Base-by-base conservation (phyloP, 1,284 basidiomycete species). In the Baeospora myosura region DNA sequence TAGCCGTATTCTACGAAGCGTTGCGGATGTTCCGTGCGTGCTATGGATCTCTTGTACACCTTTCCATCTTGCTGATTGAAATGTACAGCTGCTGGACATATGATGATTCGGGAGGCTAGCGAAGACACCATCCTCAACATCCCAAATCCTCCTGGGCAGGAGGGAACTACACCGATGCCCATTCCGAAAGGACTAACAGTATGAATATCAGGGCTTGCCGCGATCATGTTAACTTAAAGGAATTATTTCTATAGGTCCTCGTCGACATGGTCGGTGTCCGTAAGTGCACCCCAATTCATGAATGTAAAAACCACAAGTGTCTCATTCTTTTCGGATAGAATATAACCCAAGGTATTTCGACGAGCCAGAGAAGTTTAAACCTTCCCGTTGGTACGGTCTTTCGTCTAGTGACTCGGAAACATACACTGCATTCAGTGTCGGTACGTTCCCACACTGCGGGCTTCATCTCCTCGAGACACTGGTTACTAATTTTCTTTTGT, bases 221-320 rank as follows among this genome's bases (percentile, higher is more conserved):
- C 28, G 18, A 12, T 41, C 12, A 16, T 14, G 24, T 23, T 18
- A 36, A 28, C 47, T 22, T 41, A 2, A n/a, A 5, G 5, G 2
- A 24, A 11, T 21, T 11, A 21, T 18, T 20, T 22, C 11, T 25
- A 4, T 44, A 64, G 60, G 50, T 74, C 12, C 44, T 70, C 5
- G 59, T 75, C 4, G 74, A 78, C 45, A 65, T 77, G 60, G 47
- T 76, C 44, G 72, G 73, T 41, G 51, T 71, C 43, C 68, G 74
- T 76, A 46, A 59, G 74, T 69, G 5, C 30, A 8, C 31, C 38
- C 8, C 26, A 20, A 3, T 36, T 11, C 35, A 22, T 8, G 4
- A 10, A 22, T 24, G 21, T 24, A 16, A 10, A 21, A 10, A 2
- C 3, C 28, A 12, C 28, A 37, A 16, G 37, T 33, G n/a, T 7